Percentiles rank a stretch among this genome's conserved stretches.
Evolutionary conservation across 305 asterid genomes (phyloP).

Genomic region (Fraxinus baroniana): DNA sequence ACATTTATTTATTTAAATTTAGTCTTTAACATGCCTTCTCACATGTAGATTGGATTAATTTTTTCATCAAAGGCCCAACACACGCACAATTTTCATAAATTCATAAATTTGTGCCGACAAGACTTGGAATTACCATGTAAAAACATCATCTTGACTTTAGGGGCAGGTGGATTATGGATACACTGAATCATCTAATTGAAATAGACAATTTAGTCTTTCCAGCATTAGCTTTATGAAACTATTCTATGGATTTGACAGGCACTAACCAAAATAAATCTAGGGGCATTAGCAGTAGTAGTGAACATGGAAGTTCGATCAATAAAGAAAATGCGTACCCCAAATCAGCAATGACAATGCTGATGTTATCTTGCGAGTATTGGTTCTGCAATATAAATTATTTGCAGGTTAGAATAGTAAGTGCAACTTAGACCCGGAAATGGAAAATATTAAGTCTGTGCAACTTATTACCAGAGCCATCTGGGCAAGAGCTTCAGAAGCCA

Average conservation of each 20-base stretch:
- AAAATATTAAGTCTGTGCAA: conserved; percentile 3
- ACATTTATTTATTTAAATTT: background rate
- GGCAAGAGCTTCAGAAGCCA: conserved; percentile 88
- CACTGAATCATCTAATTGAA: background rate
- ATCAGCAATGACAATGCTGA: conserved; percentile 54
- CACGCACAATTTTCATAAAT: background rate
- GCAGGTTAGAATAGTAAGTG: background rate
- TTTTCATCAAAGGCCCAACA: conserved; percentile 1
- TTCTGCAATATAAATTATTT: conserved; percentile 33
- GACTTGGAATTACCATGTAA: conserved; percentile 1
- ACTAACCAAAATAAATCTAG: background rate
- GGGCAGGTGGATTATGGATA: conserved; percentile 2
- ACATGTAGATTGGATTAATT: background rate
- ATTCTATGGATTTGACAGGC: conserved; percentile 2
- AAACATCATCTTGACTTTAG: conserved; percentile 3
- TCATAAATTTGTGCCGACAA: background rate
- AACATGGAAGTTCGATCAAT: background rate
- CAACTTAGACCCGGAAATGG: background rate
- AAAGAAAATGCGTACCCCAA: conserved; percentile 51
- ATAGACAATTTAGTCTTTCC: conserved; percentile 6
- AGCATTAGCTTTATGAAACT: conserved; percentile 6
- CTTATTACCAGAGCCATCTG: conserved; percentile 73
- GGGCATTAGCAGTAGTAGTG: conserved; percentile 4
- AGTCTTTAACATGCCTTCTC: background rate
- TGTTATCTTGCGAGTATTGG: conserved; percentile 46